Evolutionary conservation across 768 basidiomycete genomes (phyloP), one percentile per base, ranked within the genome.

Genomic region (Suillus subaureus): DNA sequence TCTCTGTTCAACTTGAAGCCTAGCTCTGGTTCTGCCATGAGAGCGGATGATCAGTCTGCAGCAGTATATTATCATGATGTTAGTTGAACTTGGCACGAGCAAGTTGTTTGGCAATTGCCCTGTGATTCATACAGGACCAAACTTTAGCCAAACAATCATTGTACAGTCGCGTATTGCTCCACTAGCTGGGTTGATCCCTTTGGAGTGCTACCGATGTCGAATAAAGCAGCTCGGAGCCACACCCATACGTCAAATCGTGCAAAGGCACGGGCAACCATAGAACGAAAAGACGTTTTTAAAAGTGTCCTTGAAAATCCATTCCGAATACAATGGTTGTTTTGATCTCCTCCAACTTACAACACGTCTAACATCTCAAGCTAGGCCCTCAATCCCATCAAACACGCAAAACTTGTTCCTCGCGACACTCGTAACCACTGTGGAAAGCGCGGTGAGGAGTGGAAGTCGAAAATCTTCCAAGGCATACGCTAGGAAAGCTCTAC

Each of bases 241-340:
- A 83, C 79, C 7, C 85, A 89, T 66, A 75, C 76, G 15, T 91
- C 92, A 0, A 91, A 90, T 70, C 87, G 92, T 49, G 85, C 84
- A 35, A 87, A 81, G 68, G 73, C 77, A 26, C 79, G 79, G n/a
- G 66, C 75, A 11, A 21, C 40, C 26, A 40, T 71, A 18, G 90
- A 92, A 28, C 85, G 82, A 55, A 93, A 88, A 70, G 77, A 80
- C 1, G 39, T 85, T 89, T 93, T 87, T 79, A 93, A 87, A 68
- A 83, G 85, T 65, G 88, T 89, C 0, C 82, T 83, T 28, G 58
- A 60, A 21, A 60, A 60, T 42, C 58, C 58, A 42, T 60, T 60
- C 28, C 58, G 58, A 13, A 79, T 93, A 18, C 74, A 77, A 72
- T 94, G 93, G 93, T 55, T 33, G 21, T 35, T 51, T 39, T 65